Evolutionary conservation across 176 grass and related monocot genomes (phyloP), one percentile per base, ranked within the genome.

Genomic region (Raddia distichophylla): DNA sequence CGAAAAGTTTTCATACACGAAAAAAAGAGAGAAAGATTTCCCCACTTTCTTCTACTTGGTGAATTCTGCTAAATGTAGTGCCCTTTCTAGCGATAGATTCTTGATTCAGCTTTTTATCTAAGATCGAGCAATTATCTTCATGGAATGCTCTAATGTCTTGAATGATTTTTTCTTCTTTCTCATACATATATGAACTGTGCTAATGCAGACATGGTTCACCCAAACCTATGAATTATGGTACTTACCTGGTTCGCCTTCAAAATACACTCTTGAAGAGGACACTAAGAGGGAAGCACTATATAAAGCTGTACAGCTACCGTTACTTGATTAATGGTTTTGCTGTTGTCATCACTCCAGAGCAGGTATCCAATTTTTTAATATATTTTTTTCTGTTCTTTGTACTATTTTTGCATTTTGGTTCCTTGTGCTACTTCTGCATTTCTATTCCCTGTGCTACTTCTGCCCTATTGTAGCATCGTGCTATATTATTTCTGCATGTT

Each of bases 271-370:
- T 99, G 89, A 93, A 88, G 86, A 93, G 77, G 81, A 89, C 93
- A 10, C 58, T 99, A 72, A 93, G 73, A 82, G 96, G 96, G 72
- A 86, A 93, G 79, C 81, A 59, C 74, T 99, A 95, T 74, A 57
- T 88, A 77, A 99, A 99, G 44, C 83, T 99, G 33, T 99, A 99
- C 80, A 95, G 91, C 80, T 99, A 93, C 76, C 93, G 74, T 88
- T 99, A 95, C 81, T 90, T 99, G 85, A 86, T 99, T 74, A 99
- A 99, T 80, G 96, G 96, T 64, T 99, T 99, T 87, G 86, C 96
- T 83, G 83, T 93, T 88, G 84, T 91, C 68, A 88, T 99, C 73
- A 99, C 88, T 87, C 73, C 91, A 80, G 79, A 83, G 73, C 96
- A 99, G 96, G 96, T 99, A 91, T 77, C 19, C 18, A 50, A 45